Evolutionary conservation across 139 green algal species (phyloP), one percentile per base, ranked within the genome.

Genomic region (Ettlia oleoabundans): DNA sequence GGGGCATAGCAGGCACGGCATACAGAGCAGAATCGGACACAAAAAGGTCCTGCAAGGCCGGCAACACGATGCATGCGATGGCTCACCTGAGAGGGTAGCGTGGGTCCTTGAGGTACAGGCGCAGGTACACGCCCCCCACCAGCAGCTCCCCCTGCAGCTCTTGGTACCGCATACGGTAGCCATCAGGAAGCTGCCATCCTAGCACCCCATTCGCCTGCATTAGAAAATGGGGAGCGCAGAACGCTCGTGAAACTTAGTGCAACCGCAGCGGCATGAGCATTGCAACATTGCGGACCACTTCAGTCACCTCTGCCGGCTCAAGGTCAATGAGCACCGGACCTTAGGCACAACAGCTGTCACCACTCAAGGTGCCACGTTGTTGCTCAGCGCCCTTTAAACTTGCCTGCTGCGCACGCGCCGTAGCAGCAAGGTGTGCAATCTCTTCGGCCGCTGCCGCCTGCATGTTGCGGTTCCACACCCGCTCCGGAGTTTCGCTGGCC

Each of bases 101-200:
- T 8, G 95, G 95, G 82, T 95, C 86, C 40, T 96, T 95, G 28
- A 98, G 89, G 90, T 94, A 98, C 32, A 98, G 88, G 18, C 92
- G 89, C 52, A 98, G 87, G 81, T 98, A 98, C 37, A 98, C 93
- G 40, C 95, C 95, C 4, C 94, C 95, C 13, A 98, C 82, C 55
- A 92, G 92, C 52, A 94, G 88, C 86, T 95, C 94, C 1, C 37
- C 77, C 33, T 2, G n/a, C 69, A 68, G 52, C 75, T 89, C 84
- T 26, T 86, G 78, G 65, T 94, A 92, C 55, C 74, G 55, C 53
- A 95, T 37, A 18, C 42, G 24, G 47, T 83, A 91, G 26, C 82
- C 89, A 19, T 92, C 77, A 5, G 86, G 83, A 32, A 87, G 74
- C 28, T 79, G 52, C 87, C 89, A 95, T 22, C 93, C 90, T 33